phyloP scores from a whole-genome alignment of 2,329 filamentous ascomycete genomes.

The Trichophyton mentagrophytes region DNA sequence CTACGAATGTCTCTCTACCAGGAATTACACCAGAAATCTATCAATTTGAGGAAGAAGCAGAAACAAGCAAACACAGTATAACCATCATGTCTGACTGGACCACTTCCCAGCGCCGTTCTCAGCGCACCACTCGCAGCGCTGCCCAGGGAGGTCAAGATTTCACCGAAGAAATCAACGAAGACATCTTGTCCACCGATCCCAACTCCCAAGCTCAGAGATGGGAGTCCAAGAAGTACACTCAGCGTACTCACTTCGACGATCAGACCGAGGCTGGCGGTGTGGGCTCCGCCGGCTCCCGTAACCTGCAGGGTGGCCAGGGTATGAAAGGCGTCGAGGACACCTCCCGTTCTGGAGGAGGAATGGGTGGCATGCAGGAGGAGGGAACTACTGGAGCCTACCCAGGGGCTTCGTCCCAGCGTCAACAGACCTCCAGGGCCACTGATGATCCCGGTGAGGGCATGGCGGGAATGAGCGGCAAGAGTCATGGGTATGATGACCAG shows the following conservation, averaged over 20 bases:
- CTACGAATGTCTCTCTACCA: background rate
- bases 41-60: background rate
- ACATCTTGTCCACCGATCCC: background rate
- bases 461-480: background rate
- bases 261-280: background rate
- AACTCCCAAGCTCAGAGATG: constrained; percentile 4
- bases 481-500: background rate
- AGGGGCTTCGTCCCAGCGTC: background rate
- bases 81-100: constrained; percentile 10
- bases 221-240: constrained; percentile 6
- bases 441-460: constrained; percentile 1
- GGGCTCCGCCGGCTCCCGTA: background rate
- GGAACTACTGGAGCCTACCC: background rate
- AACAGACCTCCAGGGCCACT: background rate
- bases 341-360: background rate
- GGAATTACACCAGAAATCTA: background rate
- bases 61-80: background rate
- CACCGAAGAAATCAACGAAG: constrained; percentile 3
- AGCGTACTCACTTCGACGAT: background rate
- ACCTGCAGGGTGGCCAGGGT: background rate
- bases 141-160: constrained; percentile 6
- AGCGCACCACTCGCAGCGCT: background rate
- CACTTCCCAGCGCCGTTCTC: constrained; percentile 6
- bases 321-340: background rate
- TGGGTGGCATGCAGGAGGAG: background rate